Evolutionary conservation across 805 yeast species (phyloP).

Genomic region (Hanseniaspora occidentalis): DNA sequence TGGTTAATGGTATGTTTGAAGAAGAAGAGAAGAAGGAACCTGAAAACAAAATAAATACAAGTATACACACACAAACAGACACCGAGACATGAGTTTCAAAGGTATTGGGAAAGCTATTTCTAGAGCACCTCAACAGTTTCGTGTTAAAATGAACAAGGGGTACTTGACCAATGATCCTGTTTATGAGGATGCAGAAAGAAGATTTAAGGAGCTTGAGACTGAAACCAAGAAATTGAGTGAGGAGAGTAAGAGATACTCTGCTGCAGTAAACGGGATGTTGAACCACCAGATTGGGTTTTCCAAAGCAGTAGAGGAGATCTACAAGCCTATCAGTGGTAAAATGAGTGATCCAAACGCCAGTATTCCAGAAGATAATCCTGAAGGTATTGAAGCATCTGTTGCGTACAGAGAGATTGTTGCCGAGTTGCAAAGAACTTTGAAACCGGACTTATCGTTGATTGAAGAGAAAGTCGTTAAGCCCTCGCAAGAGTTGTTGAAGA

Average conservation of each 20-base stretch:
- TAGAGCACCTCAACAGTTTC: conserved; percentile 83
- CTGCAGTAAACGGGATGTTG: conserved; percentile 88
- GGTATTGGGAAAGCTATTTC: conserved; percentile 72
- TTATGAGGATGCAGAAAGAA: conserved; percentile 88
- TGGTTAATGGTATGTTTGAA: too few species aligned
- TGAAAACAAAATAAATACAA: neutral
- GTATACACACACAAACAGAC: neutral
- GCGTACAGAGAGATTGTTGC: conserved; percentile 80
- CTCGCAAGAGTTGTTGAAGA: conserved; percentile 76
- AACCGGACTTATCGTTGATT: conserved; percentile 87
- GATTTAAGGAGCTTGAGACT: conserved; percentile 82
- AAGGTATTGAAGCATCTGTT: conserved; percentile 89
- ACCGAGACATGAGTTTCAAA: conserved; percentile 62
- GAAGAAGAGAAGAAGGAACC: neutral
- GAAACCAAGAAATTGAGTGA: conserved; percentile 84
- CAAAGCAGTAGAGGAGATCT: conserved; percentile 90
- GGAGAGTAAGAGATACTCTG: conserved; percentile 81
- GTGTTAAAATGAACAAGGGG: conserved; percentile 90
- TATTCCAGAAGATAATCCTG: conserved; percentile 88
- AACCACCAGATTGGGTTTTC: conserved; percentile 90
- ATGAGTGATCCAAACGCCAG: conserved; percentile 80
- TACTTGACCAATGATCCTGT: conserved; percentile 69
- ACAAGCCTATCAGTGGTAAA: conserved; percentile 91
- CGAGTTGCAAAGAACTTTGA: conserved; percentile 72
- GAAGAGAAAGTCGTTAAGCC: conserved; percentile 85